These are phyloP conservation scores for Monilinia polystroma DNA, from an alignment of 2,329 filamentous ascomycete genomes.

Conservation along the genomic window DNA sequence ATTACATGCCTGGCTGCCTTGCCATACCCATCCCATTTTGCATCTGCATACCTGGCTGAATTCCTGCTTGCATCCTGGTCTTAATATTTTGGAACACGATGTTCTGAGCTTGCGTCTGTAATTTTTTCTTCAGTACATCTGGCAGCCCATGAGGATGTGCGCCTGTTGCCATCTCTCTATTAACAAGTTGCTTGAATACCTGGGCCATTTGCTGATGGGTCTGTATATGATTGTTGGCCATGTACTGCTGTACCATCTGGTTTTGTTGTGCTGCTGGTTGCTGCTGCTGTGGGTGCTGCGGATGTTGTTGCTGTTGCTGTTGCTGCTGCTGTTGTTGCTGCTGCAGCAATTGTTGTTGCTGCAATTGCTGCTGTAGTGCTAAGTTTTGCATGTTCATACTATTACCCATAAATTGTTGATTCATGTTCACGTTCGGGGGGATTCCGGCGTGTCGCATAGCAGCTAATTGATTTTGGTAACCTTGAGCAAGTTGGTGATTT, in stretches of 20 bases:
- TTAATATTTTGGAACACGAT: slow-evolving; percentile 2
- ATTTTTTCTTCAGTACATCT: neutral
- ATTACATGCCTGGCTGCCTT: slow-evolving; percentile 24
- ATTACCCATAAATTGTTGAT: slow-evolving; percentile 20
- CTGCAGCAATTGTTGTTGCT: slow-evolving; percentile 11
- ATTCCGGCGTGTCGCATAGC: slow-evolving; percentile 19
- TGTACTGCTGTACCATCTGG: slow-evolving; percentile 7
- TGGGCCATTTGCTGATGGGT: slow-evolving; percentile 1
- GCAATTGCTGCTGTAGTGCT: slow-evolving; percentile 2
- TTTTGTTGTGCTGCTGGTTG: neutral
- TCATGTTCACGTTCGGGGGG: slow-evolving; percentile 19
- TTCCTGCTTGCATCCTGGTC: slow-evolving; percentile 21
- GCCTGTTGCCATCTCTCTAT: neutral
- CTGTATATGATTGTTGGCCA: neutral
- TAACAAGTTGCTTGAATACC: slow-evolving; percentile 3
- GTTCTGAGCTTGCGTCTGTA: neutral
- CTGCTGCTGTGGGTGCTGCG: slow-evolving; percentile 6
- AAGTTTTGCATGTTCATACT: slow-evolving; percentile 19
- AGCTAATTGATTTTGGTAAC: slow-evolving; percentile 17
- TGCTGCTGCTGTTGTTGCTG: slow-evolving; percentile 8
- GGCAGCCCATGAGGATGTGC: slow-evolving; percentile 12
- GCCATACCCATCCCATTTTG: slow-evolving; percentile 38
- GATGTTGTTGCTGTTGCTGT: neutral
- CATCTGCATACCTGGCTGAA: slow-evolving; percentile 35
- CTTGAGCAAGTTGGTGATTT: slow-evolving; percentile 12